Evolutionary conservation across 73 alveolate species (phyloP).

Genomic region (Paramecium tetraurelia): DNA sequence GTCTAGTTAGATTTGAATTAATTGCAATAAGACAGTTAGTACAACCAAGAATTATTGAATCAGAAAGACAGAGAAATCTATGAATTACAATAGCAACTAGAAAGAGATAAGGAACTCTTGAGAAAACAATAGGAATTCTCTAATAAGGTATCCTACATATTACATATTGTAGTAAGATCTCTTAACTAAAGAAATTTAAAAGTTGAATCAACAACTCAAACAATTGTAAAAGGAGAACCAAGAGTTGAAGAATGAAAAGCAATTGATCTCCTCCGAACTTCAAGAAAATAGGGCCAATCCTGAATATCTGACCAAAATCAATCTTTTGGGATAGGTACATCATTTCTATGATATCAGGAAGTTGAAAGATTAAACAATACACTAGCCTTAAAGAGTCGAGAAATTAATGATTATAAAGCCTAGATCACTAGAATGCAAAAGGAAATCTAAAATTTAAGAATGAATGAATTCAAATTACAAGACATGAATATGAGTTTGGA

Average conservation of each 20-base stretch:
- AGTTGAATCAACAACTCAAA: neutral
- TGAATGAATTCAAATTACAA: constrained; percentile 35
- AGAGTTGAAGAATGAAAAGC: neutral
- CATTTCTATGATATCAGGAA: neutral
- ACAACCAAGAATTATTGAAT: neutral
- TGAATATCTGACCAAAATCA: neutral
- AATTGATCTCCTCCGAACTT: neutral
- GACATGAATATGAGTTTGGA: neutral
- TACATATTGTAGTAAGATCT: neutral
- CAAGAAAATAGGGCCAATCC: neutral
- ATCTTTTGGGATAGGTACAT: constrained; percentile 28
- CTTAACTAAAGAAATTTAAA: neutral
- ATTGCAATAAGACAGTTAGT: neutral
- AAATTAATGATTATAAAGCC: neutral
- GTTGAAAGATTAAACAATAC: constrained; percentile 18
- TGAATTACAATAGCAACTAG: neutral
- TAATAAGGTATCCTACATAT: neutral
- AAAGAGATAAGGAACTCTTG: neutral
- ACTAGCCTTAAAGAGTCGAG: constrained; percentile 9
- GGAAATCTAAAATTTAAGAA: neutral
- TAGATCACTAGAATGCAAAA: neutral
- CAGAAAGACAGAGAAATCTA: constrained; percentile 16
- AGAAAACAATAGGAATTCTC: neutral
- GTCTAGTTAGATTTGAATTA: neutral
- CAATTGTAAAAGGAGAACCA: neutral